phyloP scores from a whole-genome alignment of 2,329 filamentous ascomycete genomes.

The Fusarium ramigenum region DNA sequence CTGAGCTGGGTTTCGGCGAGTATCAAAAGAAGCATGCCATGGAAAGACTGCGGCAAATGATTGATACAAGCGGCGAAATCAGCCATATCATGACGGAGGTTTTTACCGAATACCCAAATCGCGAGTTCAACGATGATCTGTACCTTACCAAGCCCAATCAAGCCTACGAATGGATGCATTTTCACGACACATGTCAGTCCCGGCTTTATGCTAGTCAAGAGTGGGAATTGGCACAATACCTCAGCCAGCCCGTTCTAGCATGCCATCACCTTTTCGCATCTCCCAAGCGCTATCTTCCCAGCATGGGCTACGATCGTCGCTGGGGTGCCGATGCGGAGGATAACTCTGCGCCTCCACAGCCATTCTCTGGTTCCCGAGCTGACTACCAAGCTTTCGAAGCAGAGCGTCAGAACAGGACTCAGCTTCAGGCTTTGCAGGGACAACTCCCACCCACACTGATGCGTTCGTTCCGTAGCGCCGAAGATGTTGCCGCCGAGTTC shows the following conservation, averaged over 20 bases:
- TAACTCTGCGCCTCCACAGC: slow-evolving; percentile 64
- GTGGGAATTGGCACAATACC: slow-evolving; percentile 90
- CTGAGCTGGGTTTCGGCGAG: slow-evolving; percentile 76
- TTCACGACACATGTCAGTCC: slow-evolving; percentile 85
- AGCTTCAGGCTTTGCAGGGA: slow-evolving; percentile 77
- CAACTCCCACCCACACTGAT: slow-evolving; percentile 76
- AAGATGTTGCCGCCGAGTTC: slow-evolving; percentile 82
- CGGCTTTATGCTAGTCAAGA: slow-evolving; percentile 85
- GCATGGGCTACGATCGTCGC: slow-evolving; percentile 53
- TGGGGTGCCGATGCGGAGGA: slow-evolving; percentile 57
- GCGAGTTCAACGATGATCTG: slow-evolving; percentile 92
- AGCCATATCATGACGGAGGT: slow-evolving; percentile 84
- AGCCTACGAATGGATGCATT: slow-evolving; percentile 95
- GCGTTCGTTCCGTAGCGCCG: slow-evolving; percentile 80
- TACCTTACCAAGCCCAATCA: slow-evolving; percentile 86
- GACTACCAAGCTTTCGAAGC: slow-evolving; percentile 85
- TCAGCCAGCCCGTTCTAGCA: slow-evolving; percentile 85
- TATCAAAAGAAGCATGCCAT: slow-evolving; percentile 77
- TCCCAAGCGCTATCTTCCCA: slow-evolving; percentile 61
- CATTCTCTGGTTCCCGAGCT: slow-evolving; percentile 84
- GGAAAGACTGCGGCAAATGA: slow-evolving; percentile 76
- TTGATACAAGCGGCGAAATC: slow-evolving; percentile 81
- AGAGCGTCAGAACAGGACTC: slow-evolving; percentile 78
- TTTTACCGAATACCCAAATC: slow-evolving; percentile 85
- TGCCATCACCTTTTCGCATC: slow-evolving; percentile 93